Conservation (phyloP, 805 yeast genomes). For the Pichia membranifaciens region DNA sequence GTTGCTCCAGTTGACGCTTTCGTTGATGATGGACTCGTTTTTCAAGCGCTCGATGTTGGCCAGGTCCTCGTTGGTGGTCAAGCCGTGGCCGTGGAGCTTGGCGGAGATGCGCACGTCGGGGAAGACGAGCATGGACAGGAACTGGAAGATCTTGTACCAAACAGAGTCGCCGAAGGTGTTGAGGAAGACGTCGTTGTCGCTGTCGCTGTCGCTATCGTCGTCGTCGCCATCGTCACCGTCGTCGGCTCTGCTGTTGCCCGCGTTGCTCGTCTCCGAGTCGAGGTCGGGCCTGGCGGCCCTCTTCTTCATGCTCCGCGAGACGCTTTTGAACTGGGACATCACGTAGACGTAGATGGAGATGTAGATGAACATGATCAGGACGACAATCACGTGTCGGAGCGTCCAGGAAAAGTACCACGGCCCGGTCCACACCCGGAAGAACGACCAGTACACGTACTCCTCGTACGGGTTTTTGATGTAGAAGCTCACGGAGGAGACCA, state of each 20-base stretch:
- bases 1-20: neutral
- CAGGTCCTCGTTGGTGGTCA: constrained; percentile 24
- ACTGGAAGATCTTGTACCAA: constrained; percentile 29
- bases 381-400: constrained; percentile 64
- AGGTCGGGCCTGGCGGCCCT: neutral
- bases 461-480: constrained; percentile 42
- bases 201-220: constrained; percentile 2
- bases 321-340: constrained; percentile 49
- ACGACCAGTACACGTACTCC: constrained; percentile 71
- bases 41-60: constrained; percentile 23
- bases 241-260: neutral
- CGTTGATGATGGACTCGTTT: constrained; percentile 8
- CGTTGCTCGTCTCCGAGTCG: too few species aligned
- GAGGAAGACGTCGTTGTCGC: constrained; percentile 3
- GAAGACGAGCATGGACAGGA: constrained; percentile 25
- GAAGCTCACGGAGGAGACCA: constrained; percentile 62
- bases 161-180: constrained; percentile 24
- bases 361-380: constrained; percentile 60
- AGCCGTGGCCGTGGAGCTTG: constrained; percentile 25
- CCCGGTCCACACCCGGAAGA: constrained; percentile 61
- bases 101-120: constrained; percentile 29
- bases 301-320: constrained; percentile 21
- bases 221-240: neutral
- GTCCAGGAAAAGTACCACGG: constrained; percentile 81
- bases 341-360: constrained; percentile 69